Base-by-base conservation (phyloP, 2,329 filamentous ascomycete species). In the Lasiodiplodia theobromae region DNA sequence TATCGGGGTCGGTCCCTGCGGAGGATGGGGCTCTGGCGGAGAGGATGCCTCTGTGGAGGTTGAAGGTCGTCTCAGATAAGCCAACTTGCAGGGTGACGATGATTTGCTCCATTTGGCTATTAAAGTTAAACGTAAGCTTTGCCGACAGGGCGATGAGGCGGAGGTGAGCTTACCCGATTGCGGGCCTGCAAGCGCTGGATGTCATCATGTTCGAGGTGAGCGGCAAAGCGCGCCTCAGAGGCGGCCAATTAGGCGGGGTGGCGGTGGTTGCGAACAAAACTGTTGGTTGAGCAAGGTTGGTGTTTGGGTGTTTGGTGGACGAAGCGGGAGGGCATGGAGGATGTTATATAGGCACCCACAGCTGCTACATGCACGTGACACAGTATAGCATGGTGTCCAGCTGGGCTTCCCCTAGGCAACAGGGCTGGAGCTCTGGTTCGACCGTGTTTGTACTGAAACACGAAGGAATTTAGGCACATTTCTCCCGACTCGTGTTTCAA, bases 51-150 rank as follows among this genome's bases (percentile, higher is more conserved):
- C 37, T 31, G 25, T 67, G 53, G 25, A 57, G 10, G 3, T 12
- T 3, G 38, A 67, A 49, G 4, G 23, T 10, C 7, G 28, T 31
- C 6, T 6, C 52, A 18, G 44, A 21, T 7, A 37, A 10, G 12
- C 63, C 63, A 14, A 56, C 12, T 16, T 62, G 16, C 38, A 62
- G 40, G 14, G 57, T 21, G 12, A 62, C 54, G 54, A 40, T 18
- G 18, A 2, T 31, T 53, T 53, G 51, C 51, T 53, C 11, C 23
- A 23, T 34, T 34, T 34, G 31, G 31, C 31, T 34, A 8, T 0
- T 34, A 34, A 2, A 34, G 31, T 10, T 10, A 34, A 34, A 34
- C 31, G 31, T 34, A 34, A 34, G 31, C 31, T 34, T 34, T 34
- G 6, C 31, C 31, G 7, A 34, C 31, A 34, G 31, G 7, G 31